Base-by-base conservation (phyloP, 176 grass and related monocot species). In the Pontederia paniculata region DNA sequence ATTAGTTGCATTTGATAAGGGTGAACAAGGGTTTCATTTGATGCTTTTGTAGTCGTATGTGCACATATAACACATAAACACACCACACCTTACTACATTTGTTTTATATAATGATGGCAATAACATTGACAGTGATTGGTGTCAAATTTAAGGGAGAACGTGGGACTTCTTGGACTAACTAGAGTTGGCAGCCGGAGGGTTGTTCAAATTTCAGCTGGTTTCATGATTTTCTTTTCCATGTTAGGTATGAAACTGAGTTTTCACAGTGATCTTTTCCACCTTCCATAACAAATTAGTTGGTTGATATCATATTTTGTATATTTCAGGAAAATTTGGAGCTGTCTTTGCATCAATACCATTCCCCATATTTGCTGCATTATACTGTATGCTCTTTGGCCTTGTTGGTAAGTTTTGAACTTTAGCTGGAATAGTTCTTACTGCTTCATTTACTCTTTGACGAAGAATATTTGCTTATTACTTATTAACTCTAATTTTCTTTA, bases 271-370 rank as follows among this genome's bases (percentile, higher is more conserved):
- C 1, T 31, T 31, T n/a, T 2, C 1, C 25, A 31, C 25, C 25
- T 31, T 31, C 25, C 25, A 1, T 31, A 31, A 31, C 25, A 31
- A 31, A 31, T 31, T 31, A 31, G 25, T 31, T 31, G 25, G 25
- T 31, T 42, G 17, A 19, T 53, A 12, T 15, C 12, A 37, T 14
- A 10, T 52, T 72, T 13, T 62, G 50, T 42, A n/a, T 4, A 42
- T 66, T 74, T 72, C 68, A 78, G 75, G 75, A 78, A 78, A 78
- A 47, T 78, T 78, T 46, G 75, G 75, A 41, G 75, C 75, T 44
- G 68, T 78, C 53, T 78, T 78, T 72, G 75, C 75, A 58, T 78
- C 75, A 44, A 78, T 78, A 48, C 75, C 75, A 44, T 78, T 78
- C 51, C 75, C 75, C 1, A 72, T 78, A 51, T 78, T 66, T 72